These are phyloP conservation scores for Solanum commersonii DNA, from an alignment of 257 asterid genomes.

Conservation along the genomic window DNA sequence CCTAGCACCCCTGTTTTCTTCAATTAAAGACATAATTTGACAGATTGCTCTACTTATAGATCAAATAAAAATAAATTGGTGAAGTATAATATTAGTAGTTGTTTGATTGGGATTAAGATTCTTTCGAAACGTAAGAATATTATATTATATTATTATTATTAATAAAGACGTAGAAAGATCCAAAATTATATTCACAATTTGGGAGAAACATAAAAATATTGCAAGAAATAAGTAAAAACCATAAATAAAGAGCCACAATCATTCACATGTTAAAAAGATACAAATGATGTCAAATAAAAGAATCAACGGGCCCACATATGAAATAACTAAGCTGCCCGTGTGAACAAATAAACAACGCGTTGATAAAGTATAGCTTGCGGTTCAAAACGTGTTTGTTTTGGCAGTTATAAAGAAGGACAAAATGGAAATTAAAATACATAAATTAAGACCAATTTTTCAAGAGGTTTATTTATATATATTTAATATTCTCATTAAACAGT, in stretches of 20 bases:
- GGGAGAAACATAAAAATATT: not conserved
- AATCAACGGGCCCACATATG: not conserved
- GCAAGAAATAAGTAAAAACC: not conserved
- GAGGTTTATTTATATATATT: not conserved
- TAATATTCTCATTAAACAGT: not conserved
- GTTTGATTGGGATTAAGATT: not conserved
- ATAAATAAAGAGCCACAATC: too few relatives aligned
- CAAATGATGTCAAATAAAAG: not conserved
- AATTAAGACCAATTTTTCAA: not conserved
- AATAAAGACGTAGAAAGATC: not conserved
- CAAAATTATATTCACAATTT: too few relatives aligned
- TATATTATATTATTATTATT: too few relatives aligned
- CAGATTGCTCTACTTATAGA: too few relatives aligned
- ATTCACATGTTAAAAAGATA: not conserved
- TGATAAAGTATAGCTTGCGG: not conserved
- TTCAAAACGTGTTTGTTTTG: not conserved
- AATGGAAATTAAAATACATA: not conserved
- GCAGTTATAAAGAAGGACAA: not conserved
- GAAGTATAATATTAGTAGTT: too few relatives aligned
- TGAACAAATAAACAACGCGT: not conserved
- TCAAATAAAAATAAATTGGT: too few relatives aligned
- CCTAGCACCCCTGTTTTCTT: too few relatives aligned
- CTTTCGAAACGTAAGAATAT: not conserved
- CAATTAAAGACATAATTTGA: too few relatives aligned
- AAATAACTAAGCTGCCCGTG: not conserved